Conservation (phyloP, 2,329 filamentous ascomycete genomes). For the Penicillium polonicum region DNA sequence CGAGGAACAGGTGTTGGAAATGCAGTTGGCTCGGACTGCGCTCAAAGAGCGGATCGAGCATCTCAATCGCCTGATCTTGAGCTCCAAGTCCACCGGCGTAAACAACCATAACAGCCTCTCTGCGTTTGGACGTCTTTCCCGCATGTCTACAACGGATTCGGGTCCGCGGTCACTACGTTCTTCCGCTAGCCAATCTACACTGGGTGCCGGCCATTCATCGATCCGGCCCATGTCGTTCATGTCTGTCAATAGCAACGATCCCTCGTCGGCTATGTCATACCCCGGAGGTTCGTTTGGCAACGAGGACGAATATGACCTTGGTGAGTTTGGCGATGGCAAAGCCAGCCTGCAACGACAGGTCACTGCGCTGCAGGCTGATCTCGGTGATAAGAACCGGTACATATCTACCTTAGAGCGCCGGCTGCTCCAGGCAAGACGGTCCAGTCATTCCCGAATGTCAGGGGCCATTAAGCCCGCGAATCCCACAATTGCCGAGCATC, state of each 20-base stretch:
- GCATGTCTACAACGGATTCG: conserved; percentile 54
- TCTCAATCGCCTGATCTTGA: conserved; percentile 89
- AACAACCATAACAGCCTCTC: conserved; percentile 74
- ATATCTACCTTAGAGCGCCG: conserved; percentile 92
- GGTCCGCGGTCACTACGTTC: conserved; percentile 61
- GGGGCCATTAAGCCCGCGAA: conserved; percentile 65
- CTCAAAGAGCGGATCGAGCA: conserved; percentile 97
- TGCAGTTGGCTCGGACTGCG: conserved; percentile 93
- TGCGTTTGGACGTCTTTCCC: conserved; percentile 62
- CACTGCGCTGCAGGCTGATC: conserved; percentile 85
- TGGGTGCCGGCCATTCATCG: conserved; percentile 51
- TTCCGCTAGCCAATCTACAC: conserved; percentile 65
- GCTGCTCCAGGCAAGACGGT: conserved; percentile 81
- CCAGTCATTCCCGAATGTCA: conserved; percentile 84
- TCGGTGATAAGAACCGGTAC: conserved; percentile 95
- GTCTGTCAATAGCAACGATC: conserved; percentile 53
- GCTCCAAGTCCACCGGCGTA: conserved; percentile 92
- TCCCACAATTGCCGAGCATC: conserved; percentile 70
- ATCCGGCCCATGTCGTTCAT: conserved; percentile 67
- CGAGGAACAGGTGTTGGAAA: conserved; percentile 96
- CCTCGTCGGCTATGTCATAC: conserved; percentile 30
- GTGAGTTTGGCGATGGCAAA: conserved; percentile 81
- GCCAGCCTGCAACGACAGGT: conserved; percentile 84
- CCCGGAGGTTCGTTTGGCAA: conserved; percentile 37
- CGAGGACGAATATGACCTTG: conserved; percentile 66